These are phyloP conservation scores for Neofusicoccum laricinum DNA, from an alignment of 2,329 filamentous ascomycete genomes.

Conservation along the genomic window DNA sequence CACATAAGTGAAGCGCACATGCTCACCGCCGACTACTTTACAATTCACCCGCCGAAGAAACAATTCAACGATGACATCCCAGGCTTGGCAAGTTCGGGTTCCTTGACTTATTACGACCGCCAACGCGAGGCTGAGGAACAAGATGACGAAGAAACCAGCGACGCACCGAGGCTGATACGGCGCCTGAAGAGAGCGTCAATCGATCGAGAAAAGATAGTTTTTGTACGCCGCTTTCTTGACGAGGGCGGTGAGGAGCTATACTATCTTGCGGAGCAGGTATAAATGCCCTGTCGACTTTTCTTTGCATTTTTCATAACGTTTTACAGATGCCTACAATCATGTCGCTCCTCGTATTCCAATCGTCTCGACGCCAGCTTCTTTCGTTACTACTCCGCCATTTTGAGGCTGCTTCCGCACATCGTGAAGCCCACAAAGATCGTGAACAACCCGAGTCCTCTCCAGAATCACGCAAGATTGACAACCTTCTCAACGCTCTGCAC, in stretches of 20 bases:
- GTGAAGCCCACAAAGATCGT: conserved; percentile 43
- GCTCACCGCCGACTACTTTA: conserved; percentile 77
- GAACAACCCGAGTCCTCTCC: conserved; percentile 45
- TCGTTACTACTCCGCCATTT: conserved; percentile 60
- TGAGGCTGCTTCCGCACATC: conserved; percentile 50
- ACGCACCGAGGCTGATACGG: conserved; percentile 67
- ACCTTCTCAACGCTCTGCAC: conserved; percentile 70
- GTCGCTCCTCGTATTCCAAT: conserved; percentile 84
- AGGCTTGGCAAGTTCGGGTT: not conserved
- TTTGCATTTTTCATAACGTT: not conserved
- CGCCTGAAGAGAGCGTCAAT: conserved; percentile 69
- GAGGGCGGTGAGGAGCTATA: conserved; percentile 72
- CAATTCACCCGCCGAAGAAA: conserved; percentile 54
- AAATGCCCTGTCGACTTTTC: conserved; percentile 11
- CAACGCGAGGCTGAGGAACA: conserved; percentile 42
- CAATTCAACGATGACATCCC: not conserved
- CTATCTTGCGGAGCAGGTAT: conserved; percentile 64
- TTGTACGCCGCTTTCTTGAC: conserved; percentile 76
- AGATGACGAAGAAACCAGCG: conserved; percentile 52
- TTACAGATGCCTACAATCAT: conserved; percentile 34
- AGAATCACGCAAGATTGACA: conserved; percentile 56
- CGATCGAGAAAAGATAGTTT: conserved; percentile 87
- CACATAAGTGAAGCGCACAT: conserved; percentile 56
- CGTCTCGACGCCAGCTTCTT: conserved; percentile 75
- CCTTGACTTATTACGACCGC: not conserved